Base-by-base conservation (phyloP, 495 filamentous ascomycete species). In the Trichoderma asperelloides region DNA sequence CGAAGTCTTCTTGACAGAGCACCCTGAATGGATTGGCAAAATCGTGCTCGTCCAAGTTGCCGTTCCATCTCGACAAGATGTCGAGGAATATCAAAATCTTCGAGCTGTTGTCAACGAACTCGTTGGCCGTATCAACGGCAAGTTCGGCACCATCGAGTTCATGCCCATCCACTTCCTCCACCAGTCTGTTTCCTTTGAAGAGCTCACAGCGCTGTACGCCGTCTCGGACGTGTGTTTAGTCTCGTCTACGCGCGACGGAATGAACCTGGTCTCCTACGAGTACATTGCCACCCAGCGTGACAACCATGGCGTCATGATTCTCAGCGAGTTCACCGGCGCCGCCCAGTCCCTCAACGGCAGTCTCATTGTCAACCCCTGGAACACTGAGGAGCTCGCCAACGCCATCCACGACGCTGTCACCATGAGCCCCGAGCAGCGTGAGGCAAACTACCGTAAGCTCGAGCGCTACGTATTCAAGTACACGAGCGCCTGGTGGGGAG, bases 151-250 rank as follows among this genome's bases (percentile, higher is more conserved):
- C 11, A 86, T 96, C 67, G 93, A 96, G 71, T 95, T 93, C 70
- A 92, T 92, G 80, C 93, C 93, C 0, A 92, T 97, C 74, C 89
- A 96, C 76, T 98, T 98, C 90, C 87, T 98, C 69, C 96, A 98
- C 78, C 95, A 98, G 80, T 96, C 95, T 37, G 89, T 94, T 79
- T 95, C 95, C 72, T 91, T 93, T 67, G 93, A 92, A 60, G 94
- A 98, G 75, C 83, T 98, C n/a, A 90, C 92, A 30, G 93, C 94
- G 0, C 79, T 98, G 2, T 98, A 98, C 71, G 89, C 91, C 37
- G 85, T 96, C 45, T 91, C 91, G 13, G 93, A 97, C 74, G 89
- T 90, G 55, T 98, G 93, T 73, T 82, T 98, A 7, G 89, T 97
- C 63, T 90, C 89, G 16, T 96, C 92, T 0, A 96, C 90, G 1